A percentile compares a stretch with the other conserved stretches of the same genome.
These are phyloP conservation scores for Camellia granthamiana DNA, from an alignment of 148 eudicot species.

Conservation along the genomic window DNA sequence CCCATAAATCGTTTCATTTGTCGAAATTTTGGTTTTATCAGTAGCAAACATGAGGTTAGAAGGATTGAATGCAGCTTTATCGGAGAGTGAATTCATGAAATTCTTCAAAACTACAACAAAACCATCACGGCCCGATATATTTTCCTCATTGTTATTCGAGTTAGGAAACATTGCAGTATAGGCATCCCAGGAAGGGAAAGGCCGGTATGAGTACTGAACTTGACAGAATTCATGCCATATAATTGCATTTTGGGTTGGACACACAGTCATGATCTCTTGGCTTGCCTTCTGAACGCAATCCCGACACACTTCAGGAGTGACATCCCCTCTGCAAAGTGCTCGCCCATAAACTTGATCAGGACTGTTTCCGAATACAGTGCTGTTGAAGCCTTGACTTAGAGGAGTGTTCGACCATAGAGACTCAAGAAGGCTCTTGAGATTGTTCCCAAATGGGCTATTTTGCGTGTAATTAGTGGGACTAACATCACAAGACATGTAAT, in stretches of 20 bases:
- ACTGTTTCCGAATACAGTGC: constrained; percentile 14
- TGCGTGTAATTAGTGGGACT: constrained; percentile 7
- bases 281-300: constrained; percentile 20
- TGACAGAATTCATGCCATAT: constrained; percentile 30
- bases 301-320: constrained; percentile 16
- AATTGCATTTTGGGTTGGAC: constrained; percentile 19
- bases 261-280: constrained; percentile 10
- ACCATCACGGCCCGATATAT: neutral
- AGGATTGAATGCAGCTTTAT: constrained; percentile 21
- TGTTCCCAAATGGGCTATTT: constrained; percentile 22
- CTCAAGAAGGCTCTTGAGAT: constrained; percentile 22
- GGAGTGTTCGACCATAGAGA: constrained; percentile 17
- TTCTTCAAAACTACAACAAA: neutral
- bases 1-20: constrained; percentile 21
- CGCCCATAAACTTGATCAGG: constrained; percentile 12
- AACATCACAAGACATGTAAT: neutral
- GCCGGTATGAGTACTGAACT: constrained; percentile 24
- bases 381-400: constrained; percentile 16
- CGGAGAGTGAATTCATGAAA: constrained; percentile 15
- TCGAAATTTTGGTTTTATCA: neutral
- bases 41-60: constrained; percentile 22
- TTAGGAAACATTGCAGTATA: constrained; percentile 17
- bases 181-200: constrained; percentile 14
- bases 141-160: constrained; percentile 1
- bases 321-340: constrained; percentile 36